Evolutionary conservation across 352 stramenopile species (phyloP).

Genomic region (Pythium coloratum): DNA sequence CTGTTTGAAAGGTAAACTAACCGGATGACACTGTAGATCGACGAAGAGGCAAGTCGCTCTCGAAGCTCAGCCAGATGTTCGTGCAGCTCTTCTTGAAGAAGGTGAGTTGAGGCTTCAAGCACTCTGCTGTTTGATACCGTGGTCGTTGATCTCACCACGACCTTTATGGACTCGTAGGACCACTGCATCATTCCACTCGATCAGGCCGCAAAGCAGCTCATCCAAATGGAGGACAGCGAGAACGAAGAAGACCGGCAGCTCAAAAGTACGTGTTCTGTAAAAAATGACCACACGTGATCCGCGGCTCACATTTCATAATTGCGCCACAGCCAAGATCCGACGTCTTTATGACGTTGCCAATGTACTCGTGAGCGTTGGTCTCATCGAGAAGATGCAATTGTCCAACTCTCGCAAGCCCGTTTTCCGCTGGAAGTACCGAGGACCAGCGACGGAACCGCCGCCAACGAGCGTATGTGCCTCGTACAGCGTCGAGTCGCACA

Average conservation of each 20-base stretch:
- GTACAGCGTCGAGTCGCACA: background rate
- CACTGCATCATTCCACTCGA: constrained; percentile 92
- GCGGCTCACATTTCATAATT: background rate
- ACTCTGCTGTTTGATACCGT: background rate
- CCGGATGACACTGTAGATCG: constrained; percentile 37
- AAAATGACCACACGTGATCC: background rate
- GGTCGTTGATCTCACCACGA: background rate
- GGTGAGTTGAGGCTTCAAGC: constrained; percentile 32
- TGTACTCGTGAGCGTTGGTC: constrained; percentile 91
- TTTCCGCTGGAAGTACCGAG: constrained; percentile 73
- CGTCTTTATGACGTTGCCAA: constrained; percentile 98
- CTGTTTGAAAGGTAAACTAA: too few relatives aligned
- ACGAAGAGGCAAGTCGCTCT: constrained; percentile 85
- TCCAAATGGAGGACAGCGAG: constrained; percentile 82
- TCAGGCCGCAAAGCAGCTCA: constrained; percentile 92
- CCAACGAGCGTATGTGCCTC: background rate
- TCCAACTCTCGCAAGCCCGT: constrained; percentile 81
- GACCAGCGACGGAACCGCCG: background rate
- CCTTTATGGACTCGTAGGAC: constrained; percentile 35
- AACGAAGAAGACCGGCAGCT: constrained; percentile 76
- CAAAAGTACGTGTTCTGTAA: constrained; percentile 56
- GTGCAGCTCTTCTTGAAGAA: constrained; percentile 94
- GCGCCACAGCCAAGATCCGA: constrained; percentile 89
- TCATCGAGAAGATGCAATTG: constrained; percentile 90
- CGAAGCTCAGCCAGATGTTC: constrained; percentile 93